phyloP scores from a whole-genome alignment of 768 basidiomycete species.

The Kwoniella botswanensis region DNA sequence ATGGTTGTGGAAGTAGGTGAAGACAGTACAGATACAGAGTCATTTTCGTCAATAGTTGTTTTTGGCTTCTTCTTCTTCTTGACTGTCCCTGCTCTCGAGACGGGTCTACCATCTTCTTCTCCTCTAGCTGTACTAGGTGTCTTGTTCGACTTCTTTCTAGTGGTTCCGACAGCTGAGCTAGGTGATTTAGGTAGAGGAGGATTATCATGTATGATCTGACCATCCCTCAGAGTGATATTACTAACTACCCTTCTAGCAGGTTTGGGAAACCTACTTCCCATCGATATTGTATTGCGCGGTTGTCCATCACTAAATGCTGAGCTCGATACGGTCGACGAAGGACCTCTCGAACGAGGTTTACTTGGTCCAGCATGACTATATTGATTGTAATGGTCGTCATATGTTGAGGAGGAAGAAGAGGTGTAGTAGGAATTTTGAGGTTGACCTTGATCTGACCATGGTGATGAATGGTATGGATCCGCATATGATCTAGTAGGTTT shows the following conservation, averaged over 20 bases:
- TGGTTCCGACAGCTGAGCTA: constrained; percentile 4
- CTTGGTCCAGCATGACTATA: constrained; percentile 29
- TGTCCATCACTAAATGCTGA: constrained; percentile 15
- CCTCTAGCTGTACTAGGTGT: constrained; percentile 1
- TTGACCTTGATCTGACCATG: constrained; percentile 39
- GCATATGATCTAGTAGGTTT: constrained; percentile 53
- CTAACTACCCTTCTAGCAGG: constrained; percentile 35
- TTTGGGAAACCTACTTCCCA: constrained; percentile 43
- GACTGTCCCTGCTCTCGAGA: constrained; percentile 15
- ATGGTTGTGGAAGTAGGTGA: constrained; percentile 11
- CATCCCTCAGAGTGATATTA: constrained; percentile 35
- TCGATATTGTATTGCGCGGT: neutral
- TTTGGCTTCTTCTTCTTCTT: constrained; percentile 42
- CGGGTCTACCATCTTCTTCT: constrained; percentile 7
- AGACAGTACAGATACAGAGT: constrained; percentile 14
- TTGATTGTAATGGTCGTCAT: constrained; percentile 11
- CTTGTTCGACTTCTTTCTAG: constrained; percentile 11
- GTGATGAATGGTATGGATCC: constrained; percentile 41
- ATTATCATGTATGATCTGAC: constrained; percentile 12
- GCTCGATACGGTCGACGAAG: constrained; percentile 15
- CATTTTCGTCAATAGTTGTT: constrained; percentile 2
- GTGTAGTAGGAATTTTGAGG: constrained; percentile 13
- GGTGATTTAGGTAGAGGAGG: neutral
- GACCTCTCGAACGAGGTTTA: constrained; percentile 11
- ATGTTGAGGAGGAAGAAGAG: constrained; percentile 26